phyloP scores from a whole-genome alignment of 306 rosid species.

The Neltuma alba region DNA sequence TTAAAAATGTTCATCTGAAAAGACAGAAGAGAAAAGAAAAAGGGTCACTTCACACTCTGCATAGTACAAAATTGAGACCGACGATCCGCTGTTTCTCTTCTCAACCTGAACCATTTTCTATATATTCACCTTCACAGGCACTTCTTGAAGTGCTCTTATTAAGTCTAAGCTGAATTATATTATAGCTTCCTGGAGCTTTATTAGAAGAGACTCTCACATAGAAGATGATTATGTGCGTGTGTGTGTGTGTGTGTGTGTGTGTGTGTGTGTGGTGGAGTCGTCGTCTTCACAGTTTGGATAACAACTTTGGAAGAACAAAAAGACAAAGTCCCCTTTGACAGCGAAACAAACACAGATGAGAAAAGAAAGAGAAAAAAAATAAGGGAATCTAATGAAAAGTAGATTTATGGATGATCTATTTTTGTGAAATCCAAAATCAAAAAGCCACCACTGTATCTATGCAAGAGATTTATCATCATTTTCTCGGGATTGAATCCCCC shows the following conservation, averaged over 20 bases:
- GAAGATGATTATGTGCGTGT: not conserved
- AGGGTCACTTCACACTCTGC: too few relatives aligned
- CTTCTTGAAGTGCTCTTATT: not conserved
- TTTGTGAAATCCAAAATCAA: slow-evolving; percentile 15
- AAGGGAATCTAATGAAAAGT: not conserved
- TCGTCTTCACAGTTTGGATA: not conserved
- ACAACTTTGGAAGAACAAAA: slow-evolving; percentile 15
- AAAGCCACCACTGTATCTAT: slow-evolving; percentile 12
- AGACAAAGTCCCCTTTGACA: not conserved
- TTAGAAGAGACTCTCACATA: not conserved
- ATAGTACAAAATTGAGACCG: not conserved
- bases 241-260: too few relatives aligned
- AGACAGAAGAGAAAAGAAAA: not conserved
- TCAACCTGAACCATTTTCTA: not conserved
- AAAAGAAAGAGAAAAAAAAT: not conserved
- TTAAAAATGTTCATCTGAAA: not conserved
- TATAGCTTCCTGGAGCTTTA: not conserved
- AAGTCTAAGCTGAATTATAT: not conserved
- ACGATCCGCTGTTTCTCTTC: not conserved
- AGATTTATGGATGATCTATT: not conserved
- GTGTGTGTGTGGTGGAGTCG: not conserved
- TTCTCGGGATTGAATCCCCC: slow-evolving; percentile 73
- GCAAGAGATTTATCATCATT: slow-evolving; percentile 14
- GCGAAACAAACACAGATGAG: not conserved
- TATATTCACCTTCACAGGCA: not conserved